Evolutionary conservation across 2,329 filamentous ascomycete genomes (phyloP), one percentile per base, ranked within the genome.

Genomic region (Botrytis pseudocinerea): DNA sequence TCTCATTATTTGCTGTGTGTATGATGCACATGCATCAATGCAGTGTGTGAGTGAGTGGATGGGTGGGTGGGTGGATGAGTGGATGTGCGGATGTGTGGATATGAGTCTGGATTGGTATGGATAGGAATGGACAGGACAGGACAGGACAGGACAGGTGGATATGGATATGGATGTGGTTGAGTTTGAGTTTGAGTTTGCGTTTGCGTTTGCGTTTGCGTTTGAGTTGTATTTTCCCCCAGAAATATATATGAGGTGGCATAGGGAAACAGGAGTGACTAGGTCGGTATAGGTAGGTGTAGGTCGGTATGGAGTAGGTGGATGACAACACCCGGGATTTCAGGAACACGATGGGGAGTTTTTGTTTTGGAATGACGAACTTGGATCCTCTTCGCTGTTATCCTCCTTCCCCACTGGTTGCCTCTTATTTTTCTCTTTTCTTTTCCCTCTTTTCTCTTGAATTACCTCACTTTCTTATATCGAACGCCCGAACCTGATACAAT

Each of bases 201-300:
- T 51, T 44, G 40, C 44, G n/a, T 38, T 38, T 4, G 35, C 28
- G 51, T 28, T 51, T 44, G 40, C 44, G n/a, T 38, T 38, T 5
- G 35, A 8, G 35, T 38, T 46, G 18, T 42, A 44, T 46, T 46
- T 44, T 64, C 18, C 40, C 61, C 61, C 22, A 42, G 46, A 48
- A 35, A 48, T 25, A 66, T 54, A 57, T 57, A 59, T 68, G 65
- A 68, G 65, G 65, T 68, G 65, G 65, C 65, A 68, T 32, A 16
- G 22, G 38, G 9, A 65, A 35, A 20, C 20, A 28, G 25, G 46
- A 51, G 20, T 16, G 42, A 40, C 9, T n/a, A 61, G 16, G 12
- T 48, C 32, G 32, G 32, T 32, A 32, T 32, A 32, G 32, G 32
- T 32, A 18, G 44, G 40, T 25, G 42, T 20, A 20, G 42, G 35